phyloP scores from a whole-genome alignment of 164 flowering plant species.

The Hamamelis virginiana region DNA sequence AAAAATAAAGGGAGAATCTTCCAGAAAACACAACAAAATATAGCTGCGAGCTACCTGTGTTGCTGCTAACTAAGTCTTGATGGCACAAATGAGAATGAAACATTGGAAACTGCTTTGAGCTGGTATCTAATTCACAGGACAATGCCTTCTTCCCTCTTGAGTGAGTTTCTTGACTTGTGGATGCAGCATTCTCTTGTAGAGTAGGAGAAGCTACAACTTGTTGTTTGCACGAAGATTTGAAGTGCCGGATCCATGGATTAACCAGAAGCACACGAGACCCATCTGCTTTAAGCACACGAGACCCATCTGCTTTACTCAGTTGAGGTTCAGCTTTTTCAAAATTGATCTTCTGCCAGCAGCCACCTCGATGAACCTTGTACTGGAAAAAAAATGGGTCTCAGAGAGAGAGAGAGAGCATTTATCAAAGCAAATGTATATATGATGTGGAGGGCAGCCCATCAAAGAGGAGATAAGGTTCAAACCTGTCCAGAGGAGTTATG shows the following conservation, averaged over 20 bases:
- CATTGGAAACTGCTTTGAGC: slow-evolving; percentile 18
- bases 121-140: slow-evolving; percentile 15
- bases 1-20: neutral
- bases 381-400: slow-evolving; percentile 18
- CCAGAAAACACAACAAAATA: neutral
- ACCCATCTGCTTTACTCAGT: slow-evolving; percentile 16
- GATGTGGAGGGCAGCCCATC: neutral
- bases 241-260: slow-evolving; percentile 65
- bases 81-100: slow-evolving; percentile 11
- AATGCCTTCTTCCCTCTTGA: slow-evolving; percentile 16
- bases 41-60: slow-evolving; percentile 34
- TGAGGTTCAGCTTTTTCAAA: slow-evolving; percentile 35
- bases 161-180: slow-evolving; percentile 6
- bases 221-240: slow-evolving; percentile 22
- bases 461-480: slow-evolving; percentile 3
- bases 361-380: slow-evolving; percentile 66
- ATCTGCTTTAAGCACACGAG: slow-evolving; percentile 17
- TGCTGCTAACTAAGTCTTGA: slow-evolving; percentile 26
- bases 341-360: slow-evolving; percentile 54
- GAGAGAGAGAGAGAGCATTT: neutral
- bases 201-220: slow-evolving; percentile 14
- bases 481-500: slow-evolving; percentile 58
- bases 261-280: slow-evolving; percentile 17
- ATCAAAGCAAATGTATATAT: neutral
- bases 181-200: slow-evolving; percentile 18